These are phyloP conservation scores for Cunninghamia lanceolata DNA, from an alignment of 75 land plant species.

Conservation along the genomic window DNA sequence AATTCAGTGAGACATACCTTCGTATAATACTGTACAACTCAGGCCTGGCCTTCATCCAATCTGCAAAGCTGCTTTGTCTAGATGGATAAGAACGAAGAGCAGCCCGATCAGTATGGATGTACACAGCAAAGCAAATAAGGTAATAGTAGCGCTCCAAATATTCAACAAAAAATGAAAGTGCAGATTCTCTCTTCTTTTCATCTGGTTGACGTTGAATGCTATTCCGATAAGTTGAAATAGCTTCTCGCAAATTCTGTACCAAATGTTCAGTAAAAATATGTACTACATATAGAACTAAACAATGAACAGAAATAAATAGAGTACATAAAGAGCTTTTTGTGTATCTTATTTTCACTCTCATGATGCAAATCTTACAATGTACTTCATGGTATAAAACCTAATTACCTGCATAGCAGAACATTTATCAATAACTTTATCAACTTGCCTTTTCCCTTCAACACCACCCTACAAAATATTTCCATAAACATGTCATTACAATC, in stretches of 20 bases:
- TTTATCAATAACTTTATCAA: conserved; percentile 92
- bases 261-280: conserved; percentile 3
- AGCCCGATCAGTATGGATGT: conserved; percentile 81
- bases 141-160: conserved; percentile 97
- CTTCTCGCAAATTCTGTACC: conserved; percentile 91
- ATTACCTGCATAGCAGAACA: conserved; percentile 98
- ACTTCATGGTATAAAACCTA: not conserved
- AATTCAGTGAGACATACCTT: conserved; percentile 47
- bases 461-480: conserved; percentile 70
- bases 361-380: not conserved
- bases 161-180: conserved; percentile 95
- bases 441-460: conserved; percentile 90
- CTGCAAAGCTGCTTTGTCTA: conserved; percentile 57
- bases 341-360: not conserved
- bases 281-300: conserved; percentile 1
- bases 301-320: not conserved
- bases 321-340: not conserved
- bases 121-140: conserved; percentile 98
- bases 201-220: conserved; percentile 92
- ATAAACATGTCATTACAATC: conserved; percentile 4
- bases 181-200: conserved; percentile 93
- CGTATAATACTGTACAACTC: conserved; percentile 97
- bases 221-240: conserved; percentile 88
- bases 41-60: conserved; percentile 99
- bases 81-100: conserved; percentile 42